phyloP scores from a whole-genome alignment of 2,329 filamentous ascomycete species.

The Sarocladium strictum region DNA sequence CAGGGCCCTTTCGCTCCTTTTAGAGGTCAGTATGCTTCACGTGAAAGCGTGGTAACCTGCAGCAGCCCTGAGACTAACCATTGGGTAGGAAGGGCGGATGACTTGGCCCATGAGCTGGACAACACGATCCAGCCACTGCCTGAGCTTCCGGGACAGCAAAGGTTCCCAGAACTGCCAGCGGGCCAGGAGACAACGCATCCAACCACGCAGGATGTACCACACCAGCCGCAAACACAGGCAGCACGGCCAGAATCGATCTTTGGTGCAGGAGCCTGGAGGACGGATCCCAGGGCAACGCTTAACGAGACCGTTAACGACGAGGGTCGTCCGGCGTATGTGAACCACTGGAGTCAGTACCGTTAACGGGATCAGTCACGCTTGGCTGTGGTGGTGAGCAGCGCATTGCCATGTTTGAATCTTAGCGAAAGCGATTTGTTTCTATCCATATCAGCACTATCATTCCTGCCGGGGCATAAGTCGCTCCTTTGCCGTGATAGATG shows the following conservation, averaged over 20 bases:
- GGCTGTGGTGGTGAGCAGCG: background rate
- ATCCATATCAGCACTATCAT: no score
- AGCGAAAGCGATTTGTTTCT: background rate
- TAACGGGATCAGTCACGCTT: background rate
- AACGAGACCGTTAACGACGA: slow-evolving; percentile 23
- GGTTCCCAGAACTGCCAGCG: background rate
- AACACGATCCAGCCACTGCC: background rate
- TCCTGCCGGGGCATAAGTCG: background rate
- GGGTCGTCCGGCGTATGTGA: slow-evolving; percentile 25
- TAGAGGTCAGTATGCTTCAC: slow-evolving; percentile 30
- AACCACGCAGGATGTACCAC: background rate
- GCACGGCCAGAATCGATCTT: slow-evolving; percentile 9
- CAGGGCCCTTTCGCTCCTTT: slow-evolving; percentile 37
- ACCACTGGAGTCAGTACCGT: slow-evolving; percentile 32
- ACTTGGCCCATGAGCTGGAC: background rate
- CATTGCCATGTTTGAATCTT: background rate
- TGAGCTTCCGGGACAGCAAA: background rate
- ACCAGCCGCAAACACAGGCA: background rate
- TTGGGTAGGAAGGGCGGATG: background rate
- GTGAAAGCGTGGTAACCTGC: no score
- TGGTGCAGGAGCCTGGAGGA: slow-evolving; percentile 12
- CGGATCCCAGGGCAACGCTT: slow-evolving; percentile 29
- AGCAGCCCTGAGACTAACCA: background rate
- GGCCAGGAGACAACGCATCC: background rate
- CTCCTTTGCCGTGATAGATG: background rate